Percentiles rank a stretch among this genome's conserved stretches.
phyloP scores from a whole-genome alignment of 352 stramenopile genomes.

The Phytophthora colocasiae region DNA sequence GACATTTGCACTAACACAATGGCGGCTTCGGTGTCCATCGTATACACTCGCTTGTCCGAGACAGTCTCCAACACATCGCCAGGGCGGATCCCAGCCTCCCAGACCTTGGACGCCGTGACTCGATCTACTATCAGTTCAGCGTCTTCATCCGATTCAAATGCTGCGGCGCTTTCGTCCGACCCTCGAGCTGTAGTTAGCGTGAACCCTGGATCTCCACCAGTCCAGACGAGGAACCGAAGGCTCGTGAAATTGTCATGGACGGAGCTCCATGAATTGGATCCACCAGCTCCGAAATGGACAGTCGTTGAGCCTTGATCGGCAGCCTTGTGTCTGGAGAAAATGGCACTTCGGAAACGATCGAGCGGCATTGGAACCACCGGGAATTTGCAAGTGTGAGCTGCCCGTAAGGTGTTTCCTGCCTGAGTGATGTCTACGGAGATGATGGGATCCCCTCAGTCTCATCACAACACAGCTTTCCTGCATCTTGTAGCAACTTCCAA shows the following conservation, averaged over 20 bases:
- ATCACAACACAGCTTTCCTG: neutral
- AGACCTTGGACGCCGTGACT: conserved; percentile 45
- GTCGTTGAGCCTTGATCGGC: neutral
- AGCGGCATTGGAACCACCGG: conserved; percentile 28
- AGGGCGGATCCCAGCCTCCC: conserved; percentile 54
- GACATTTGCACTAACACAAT: conserved; percentile 40
- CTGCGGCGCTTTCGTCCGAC: conserved; percentile 8
- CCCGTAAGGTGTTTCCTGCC: neutral
- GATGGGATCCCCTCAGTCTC: neutral
- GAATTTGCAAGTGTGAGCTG: conserved; percentile 18
- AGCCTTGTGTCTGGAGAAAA: conserved; percentile 22
- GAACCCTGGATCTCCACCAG: conserved; percentile 38
- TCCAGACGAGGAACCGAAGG: conserved; percentile 64
- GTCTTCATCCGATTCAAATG: conserved; percentile 32
- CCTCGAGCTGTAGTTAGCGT: conserved; percentile 31
- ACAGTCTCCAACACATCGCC: conserved; percentile 69
- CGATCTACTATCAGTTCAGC: conserved; percentile 37
- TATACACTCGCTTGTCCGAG: conserved; percentile 36
- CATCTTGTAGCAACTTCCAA: too few relatives aligned
- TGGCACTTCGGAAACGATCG: conserved; percentile 18
- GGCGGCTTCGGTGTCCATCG: conserved; percentile 46
- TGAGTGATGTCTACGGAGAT: conserved; percentile 15
- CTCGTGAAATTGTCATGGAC: conserved; percentile 37
- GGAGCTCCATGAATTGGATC: conserved; percentile 33
- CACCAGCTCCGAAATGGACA: neutral